Evolutionary conservation across 2,329 filamentous ascomycete species (phyloP), one percentile per base, ranked within the genome.

Genomic region (Arthrinium puccinioides): DNA sequence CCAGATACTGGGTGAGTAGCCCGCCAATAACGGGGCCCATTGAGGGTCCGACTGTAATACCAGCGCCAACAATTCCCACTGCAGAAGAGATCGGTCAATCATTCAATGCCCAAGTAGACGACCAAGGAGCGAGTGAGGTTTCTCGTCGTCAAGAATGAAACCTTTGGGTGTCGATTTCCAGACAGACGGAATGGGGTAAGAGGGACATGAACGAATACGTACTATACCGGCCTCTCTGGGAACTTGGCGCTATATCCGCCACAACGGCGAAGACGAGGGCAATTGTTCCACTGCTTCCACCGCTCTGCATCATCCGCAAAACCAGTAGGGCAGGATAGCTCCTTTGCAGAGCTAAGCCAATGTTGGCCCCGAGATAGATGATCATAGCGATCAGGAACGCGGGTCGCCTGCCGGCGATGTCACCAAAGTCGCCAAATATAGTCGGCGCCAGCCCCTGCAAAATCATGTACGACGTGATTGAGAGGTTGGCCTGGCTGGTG

Each of bases 221-320:
- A n/a, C n/a, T 81, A 51, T 84, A 89, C 39, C 71, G 74, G 3
- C 85, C 86, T 47, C 86, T 67, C 55, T 90, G 82, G 0, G 74
- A 70, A 31, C 73, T 78, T 0, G 81, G 77, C 0, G 79, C 71
- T 5, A 88, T 70, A 49, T 92, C 86, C 1, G 82, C 79, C 11
- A 89, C 74, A 2, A 87, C 76, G 2, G 79, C 85, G 43, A 74
- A 82, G 0, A 76, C 77, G 1, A 92, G 64, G 0, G 84, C 80
- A n/a, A 87, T 66, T 0, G 82, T 83, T 0, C 79, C 79, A 47
- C 76, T 81, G 52, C 75, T 82, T 1, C 82, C 80, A 1, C 67
- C 66, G 21, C 75, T 78, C 50, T 84, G 80, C 4, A 82, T 40
- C 59, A 74, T 76, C 1, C 80, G 69, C 8, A 84, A 58, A 3